Percentiles rank a stretch among this genome's conserved stretches.
Conservation (phyloP, 2,329 filamentous ascomycete species). For the Albophoma yamanashiensis region DNA sequence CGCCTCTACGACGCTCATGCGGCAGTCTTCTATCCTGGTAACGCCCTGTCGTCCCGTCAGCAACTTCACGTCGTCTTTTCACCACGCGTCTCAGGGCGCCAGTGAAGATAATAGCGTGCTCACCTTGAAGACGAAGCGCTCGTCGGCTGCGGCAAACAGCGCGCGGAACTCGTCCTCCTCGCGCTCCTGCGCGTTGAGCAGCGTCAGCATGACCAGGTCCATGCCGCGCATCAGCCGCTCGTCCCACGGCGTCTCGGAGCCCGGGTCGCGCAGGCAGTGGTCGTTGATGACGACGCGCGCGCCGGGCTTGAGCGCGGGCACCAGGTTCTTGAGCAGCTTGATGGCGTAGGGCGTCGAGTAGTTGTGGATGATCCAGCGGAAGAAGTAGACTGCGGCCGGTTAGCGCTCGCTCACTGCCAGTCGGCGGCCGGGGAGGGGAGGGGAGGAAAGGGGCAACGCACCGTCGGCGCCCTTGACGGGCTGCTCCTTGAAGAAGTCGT, state of each 20-base stretch:
- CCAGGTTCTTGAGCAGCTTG: constrained; percentile 36
- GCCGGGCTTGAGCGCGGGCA: constrained; percentile 45
- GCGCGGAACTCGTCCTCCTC: constrained; percentile 32
- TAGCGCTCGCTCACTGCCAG: neutral
- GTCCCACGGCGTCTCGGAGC: constrained; percentile 30
- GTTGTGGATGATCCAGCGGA: constrained; percentile 52
- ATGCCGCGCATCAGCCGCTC: constrained; percentile 36
- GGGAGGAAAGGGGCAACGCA: constrained; percentile 14
- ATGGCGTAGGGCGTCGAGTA: constrained; percentile 43
- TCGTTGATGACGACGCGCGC: constrained; percentile 36
- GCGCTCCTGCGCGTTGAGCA: constrained; percentile 42
- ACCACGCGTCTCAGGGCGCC: neutral
- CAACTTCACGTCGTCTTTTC: neutral
- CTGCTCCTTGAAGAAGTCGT: constrained; percentile 50
- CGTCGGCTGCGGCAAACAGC: constrained; percentile 31
- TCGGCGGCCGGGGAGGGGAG: no score
- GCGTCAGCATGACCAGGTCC: constrained; percentile 40
- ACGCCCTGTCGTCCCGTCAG: constrained; percentile 21
- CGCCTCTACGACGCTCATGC: constrained; percentile 38
- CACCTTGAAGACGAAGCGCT: constrained; percentile 32
- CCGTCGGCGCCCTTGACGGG: constrained; percentile 40
- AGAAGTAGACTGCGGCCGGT: constrained; percentile 36
- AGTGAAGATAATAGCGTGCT: neutral
- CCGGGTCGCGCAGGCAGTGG: constrained; percentile 30
- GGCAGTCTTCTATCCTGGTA: constrained; percentile 26